Evolutionary conservation across 257 asterid species (phyloP), one percentile per base, ranked within the genome.

Genomic region (Solanum etuberosum): DNA sequence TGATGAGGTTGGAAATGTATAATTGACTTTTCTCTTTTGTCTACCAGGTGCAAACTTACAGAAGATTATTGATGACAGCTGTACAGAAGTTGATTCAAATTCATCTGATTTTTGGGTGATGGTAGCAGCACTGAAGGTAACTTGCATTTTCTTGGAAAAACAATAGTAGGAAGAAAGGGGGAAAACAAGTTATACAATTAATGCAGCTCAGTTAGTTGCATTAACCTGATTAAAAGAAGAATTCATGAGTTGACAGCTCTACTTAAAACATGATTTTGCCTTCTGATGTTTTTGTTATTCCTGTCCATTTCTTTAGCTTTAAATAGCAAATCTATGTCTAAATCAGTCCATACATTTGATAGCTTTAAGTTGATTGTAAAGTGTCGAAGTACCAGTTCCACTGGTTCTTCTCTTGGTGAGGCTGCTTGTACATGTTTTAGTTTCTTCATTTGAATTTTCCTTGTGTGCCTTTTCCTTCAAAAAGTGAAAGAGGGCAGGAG

Each of bases 31-130:
- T 90, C 74, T 89, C 70, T 80, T 87, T 91, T 84, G 72, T 87
- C 89, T 89, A 51, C 42, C 89, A 97, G 99, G 98, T 93, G 83
- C 95, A 84, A 90, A 86, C 83, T 65, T 95, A 46, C 94, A 91
- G 87, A 94, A 92, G 91, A 92, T 97, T 86, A 89, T 95, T 57
- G 90, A 91, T 88, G 99, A 97, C 90, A 91, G 90, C 83, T 90
- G 90, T 89, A 92, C 98, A 83, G 96, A 95, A 87, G 98, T 95
- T 77, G 89, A 92, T 90, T 93, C 98, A 88, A 91, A 86, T 86
- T 95, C 99, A 68, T 95, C 98, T 23, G 98, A 93, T 51, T 97
- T 96, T 92, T 97, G 99, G 99, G 96, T 97, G 88, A 89, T 94
- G 93, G 98, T 96, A 90, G 98, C 98, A 83, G 98, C 99, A 85